Base-by-base conservation (phyloP, 164 flowering plant genomes). In the Malania oleifera region DNA sequence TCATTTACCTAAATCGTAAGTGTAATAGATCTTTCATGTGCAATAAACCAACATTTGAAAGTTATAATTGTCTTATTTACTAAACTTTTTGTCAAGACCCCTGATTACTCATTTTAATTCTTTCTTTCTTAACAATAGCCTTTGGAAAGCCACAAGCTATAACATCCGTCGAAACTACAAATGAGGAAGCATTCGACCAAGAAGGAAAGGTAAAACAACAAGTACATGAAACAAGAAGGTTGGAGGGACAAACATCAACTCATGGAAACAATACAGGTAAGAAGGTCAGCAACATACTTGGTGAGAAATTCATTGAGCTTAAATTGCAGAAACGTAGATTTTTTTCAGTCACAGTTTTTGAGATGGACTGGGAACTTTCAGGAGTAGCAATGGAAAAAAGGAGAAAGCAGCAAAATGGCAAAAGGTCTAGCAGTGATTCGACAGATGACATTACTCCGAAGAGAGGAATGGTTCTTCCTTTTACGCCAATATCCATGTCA, bases 391-490 rank as follows among this genome's bases (percentile, higher is more conserved):
- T 50, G 53, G 53, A 50, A 24, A 15, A 17, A 17, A 45, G 17
- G 23, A 8, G 10, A 17, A 17, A 34, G 1, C 38, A 7, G 10
- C 38, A 7, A 34, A 7, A 12, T 12, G 11, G 11, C 38, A 12
- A 7, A 34, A 45, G 23, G 20, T 7, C 49, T n/a, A 45, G 23
- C 23, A 45, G 7, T 45, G 49, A 45, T 17, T 45, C 28, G n/a
- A 17, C 53, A 5, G 24, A 24, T 24, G 29, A 11, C n/a, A 13
- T 5, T 14, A 1, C 17, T 24, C 29, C 12, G 18, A 23, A 23
- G 34, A 24, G 29, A 27, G 53, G 53, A 50, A 50, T 50, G 53
- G 14, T 50, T 17, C 53, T 50, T 15, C 53, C 53, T 5, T 50
- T 23, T 17, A 50, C 53, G 3, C 53, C 53, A 1, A 5, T 50